These are phyloP conservation scores for Kuraishia cidri DNA, from an alignment of 805 yeast genomes.

Conservation along the genomic window DNA sequence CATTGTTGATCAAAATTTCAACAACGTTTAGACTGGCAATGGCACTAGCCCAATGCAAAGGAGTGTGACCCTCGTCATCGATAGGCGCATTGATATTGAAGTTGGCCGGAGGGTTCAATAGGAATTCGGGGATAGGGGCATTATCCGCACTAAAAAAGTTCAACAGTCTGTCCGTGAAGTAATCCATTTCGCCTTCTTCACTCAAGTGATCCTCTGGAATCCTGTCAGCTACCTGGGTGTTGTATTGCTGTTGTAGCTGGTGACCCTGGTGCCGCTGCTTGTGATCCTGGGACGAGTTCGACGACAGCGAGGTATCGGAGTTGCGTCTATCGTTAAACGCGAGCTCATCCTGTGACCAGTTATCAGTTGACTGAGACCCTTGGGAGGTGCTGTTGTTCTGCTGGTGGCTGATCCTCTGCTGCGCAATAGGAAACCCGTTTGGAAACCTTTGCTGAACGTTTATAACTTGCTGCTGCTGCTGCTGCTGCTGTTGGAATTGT, in stretches of 20 bases:
- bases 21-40: slow-evolving; percentile 60
- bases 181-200: slow-evolving; percentile 26
- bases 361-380: slow-evolving; percentile 6
- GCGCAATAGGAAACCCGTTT: slow-evolving; percentile 8
- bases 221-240: slow-evolving; percentile 1
- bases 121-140: slow-evolving; percentile 23
- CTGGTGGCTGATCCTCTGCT: no score
- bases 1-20: slow-evolving; percentile 43
- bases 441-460: slow-evolving; percentile 1
- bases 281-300: slow-evolving; percentile 16
- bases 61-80: slow-evolving; percentile 75
- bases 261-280: background rate
- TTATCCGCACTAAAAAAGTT: slow-evolving; percentile 44
- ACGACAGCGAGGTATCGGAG: slow-evolving; percentile 30
- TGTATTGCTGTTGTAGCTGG: slow-evolving; percentile 1
- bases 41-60: slow-evolving; percentile 82
- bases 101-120: slow-evolving; percentile 50
- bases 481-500: slow-evolving; percentile 13
- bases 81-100: slow-evolving; percentile 60
- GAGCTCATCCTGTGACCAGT: slow-evolving; percentile 22
- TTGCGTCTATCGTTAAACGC: slow-evolving; percentile 20
- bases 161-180: slow-evolving; percentile 30
- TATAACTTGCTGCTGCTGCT: slow-evolving; percentile 10
- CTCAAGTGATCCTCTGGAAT: slow-evolving; percentile 1
- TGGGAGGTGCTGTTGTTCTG: slow-evolving; percentile 11